These are phyloP conservation scores for Suillus subluteus DNA, from an alignment of 768 basidiomycete genomes.

Conservation along the genomic window DNA sequence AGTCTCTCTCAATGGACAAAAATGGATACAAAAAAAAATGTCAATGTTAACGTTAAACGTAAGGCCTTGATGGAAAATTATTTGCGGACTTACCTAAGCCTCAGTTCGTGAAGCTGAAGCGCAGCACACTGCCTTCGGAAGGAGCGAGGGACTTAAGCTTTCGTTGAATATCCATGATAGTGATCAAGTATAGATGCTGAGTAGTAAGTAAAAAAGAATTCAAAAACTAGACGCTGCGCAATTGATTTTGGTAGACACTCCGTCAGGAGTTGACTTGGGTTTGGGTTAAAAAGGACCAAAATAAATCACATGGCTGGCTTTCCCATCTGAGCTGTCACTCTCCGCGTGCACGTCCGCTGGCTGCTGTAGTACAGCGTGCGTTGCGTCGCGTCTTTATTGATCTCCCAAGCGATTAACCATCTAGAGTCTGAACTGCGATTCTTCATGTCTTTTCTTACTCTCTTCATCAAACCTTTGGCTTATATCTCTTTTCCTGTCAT, in stretches of 20 bases:
- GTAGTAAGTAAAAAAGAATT: too few species aligned
- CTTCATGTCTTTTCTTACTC: conserved; percentile 64
- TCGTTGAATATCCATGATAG: too few species aligned
- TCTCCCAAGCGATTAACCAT: conserved; percentile 18
- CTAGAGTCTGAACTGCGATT: conserved; percentile 15
- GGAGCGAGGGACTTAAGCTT: too few species aligned
- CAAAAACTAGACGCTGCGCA: too few species aligned
- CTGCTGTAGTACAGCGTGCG: conserved; percentile 25
- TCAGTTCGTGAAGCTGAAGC: background rate
- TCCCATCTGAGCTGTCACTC: conserved; percentile 30
- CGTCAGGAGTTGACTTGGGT: background rate
- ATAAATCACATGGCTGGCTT: conserved; percentile 20
- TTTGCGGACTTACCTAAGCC: background rate
- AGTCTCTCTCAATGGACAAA: too few species aligned
- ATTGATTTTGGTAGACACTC: too few species aligned
- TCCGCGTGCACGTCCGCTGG: conserved; percentile 26
- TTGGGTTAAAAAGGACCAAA: conserved; percentile 14
- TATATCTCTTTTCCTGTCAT: conserved; percentile 77
- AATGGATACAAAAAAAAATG: too few species aligned
- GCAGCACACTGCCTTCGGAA: background rate
- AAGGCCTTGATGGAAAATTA: background rate
- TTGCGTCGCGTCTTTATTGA: conserved; percentile 17
- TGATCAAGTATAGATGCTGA: too few species aligned
- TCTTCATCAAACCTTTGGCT: conserved; percentile 69
- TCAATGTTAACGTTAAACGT: too few species aligned